Conservation (phyloP, 1,284 basidiomycete genomes). For the Ceratobasidium sp. region DNA sequence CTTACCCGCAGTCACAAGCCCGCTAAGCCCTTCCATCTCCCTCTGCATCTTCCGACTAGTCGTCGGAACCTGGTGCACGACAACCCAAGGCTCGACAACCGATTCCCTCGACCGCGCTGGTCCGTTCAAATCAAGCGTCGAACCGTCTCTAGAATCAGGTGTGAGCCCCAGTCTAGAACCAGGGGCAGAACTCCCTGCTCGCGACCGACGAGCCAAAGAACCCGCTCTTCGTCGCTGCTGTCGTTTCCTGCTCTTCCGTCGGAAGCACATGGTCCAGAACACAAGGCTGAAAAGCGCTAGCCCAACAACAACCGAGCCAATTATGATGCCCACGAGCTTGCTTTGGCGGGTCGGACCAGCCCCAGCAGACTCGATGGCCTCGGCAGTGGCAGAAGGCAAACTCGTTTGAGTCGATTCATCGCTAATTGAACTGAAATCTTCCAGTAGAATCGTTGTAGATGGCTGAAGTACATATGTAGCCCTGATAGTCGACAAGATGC, state of each 20-base stretch:
- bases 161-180: not conserved
- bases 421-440: not conserved
- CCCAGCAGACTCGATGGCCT: not conserved
- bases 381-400: not conserved
- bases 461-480: not conserved
- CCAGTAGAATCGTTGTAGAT: not conserved
- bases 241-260: not conserved
- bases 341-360: not conserved
- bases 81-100: not conserved
- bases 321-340: not conserved
- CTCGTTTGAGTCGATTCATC: not conserved
- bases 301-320: not conserved
- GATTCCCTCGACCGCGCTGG: not conserved
- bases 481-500: not conserved
- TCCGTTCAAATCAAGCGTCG: constrained; percentile 1
- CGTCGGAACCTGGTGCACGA: not conserved
- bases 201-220: not conserved
- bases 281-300: not conserved
- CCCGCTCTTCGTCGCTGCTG: not conserved
- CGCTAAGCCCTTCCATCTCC: not conserved
- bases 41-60: constrained; percentile 6
- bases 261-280: not conserved
- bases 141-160: not conserved
- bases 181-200: not conserved
- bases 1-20: not conserved